phyloP scores from a whole-genome alignment of 768 basidiomycete genomes.

The Termitomyces eurrhizus region DNA sequence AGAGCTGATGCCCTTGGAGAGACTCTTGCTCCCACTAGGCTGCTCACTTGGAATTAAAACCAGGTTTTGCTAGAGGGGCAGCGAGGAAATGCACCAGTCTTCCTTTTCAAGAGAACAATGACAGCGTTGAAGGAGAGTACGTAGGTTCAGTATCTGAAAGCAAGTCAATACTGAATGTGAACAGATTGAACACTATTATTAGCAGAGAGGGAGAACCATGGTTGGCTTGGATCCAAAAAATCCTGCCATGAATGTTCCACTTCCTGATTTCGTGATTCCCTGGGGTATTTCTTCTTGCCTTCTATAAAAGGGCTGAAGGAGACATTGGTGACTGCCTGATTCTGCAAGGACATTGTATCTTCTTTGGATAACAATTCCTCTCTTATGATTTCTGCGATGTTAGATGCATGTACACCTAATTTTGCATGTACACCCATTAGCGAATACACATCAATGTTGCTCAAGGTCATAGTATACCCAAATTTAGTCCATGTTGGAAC shows the following conservation, averaged over 20 bases:
- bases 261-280: constrained; percentile 38
- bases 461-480: neutral
- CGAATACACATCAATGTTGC: neutral
- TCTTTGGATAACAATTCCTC: no score
- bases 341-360: neutral
- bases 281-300: constrained; percentile 52
- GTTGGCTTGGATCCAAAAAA: constrained; percentile 30
- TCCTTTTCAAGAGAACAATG: constrained; percentile 20
- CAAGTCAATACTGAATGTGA: constrained; percentile 9
- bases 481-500: neutral
- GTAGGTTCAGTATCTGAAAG: neutral
- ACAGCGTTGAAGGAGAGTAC: constrained; percentile 28
- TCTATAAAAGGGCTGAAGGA: constrained; percentile 42
- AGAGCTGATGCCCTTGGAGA: no score
- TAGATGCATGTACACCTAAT: neutral
- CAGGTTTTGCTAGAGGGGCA: no score
- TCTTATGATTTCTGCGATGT: neutral
- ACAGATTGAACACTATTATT: constrained; percentile 47
- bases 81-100: no score
- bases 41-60: no score
- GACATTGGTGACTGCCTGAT: constrained; percentile 19
- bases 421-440: neutral
- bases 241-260: constrained; percentile 24
- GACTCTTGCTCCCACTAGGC: no score
- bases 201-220: constrained; percentile 28